Evolutionary conservation across 352 stramenopile species (phyloP).

Genomic region (Phytophthora cactorum): DNA sequence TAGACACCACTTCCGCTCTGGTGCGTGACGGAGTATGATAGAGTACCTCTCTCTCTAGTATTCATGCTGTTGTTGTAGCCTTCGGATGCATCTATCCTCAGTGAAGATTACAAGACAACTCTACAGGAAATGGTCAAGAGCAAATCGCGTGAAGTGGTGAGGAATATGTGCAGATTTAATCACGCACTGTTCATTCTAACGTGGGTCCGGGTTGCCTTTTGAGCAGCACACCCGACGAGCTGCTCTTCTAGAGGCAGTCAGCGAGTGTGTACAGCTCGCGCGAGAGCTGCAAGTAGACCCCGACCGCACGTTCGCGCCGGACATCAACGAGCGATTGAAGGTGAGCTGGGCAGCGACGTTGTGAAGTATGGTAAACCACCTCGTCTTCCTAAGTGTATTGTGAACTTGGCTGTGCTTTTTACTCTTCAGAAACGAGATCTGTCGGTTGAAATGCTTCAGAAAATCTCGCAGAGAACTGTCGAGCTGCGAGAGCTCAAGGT

Average conservation of each 20-base stretch:
- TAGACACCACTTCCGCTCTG: constrained; percentile 30
- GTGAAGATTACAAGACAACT: constrained; percentile 31
- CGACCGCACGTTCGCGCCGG: constrained; percentile 20
- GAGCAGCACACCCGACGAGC: constrained; percentile 30
- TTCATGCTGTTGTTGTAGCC: constrained; percentile 14
- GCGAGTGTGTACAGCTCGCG: constrained; percentile 34
- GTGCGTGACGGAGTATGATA: constrained; percentile 10
- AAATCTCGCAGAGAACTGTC: constrained; percentile 40
- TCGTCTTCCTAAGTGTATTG: neutral
- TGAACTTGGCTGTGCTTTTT: neutral
- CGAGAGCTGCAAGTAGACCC: constrained; percentile 34
- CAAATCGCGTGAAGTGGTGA: constrained; percentile 40
- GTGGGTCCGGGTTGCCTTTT: neutral
- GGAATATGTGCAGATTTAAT: neutral
- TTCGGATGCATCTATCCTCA: constrained; percentile 17
- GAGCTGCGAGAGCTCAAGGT: constrained; percentile 43
- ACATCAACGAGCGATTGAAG: constrained; percentile 37
- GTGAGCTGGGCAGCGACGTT: neutral
- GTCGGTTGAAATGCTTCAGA: constrained; percentile 39
- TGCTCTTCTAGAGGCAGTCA: constrained; percentile 33
- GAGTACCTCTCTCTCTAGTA: neutral
- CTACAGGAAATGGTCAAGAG: constrained; percentile 25
- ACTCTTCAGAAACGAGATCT: constrained; percentile 27
- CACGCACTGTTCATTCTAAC: neutral
- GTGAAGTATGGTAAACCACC: no score